Evolutionary conservation across 108 stramenopile genomes (phyloP), one percentile per base, ranked within the genome.

Genomic region (Poteriospumella lacustris): DNA sequence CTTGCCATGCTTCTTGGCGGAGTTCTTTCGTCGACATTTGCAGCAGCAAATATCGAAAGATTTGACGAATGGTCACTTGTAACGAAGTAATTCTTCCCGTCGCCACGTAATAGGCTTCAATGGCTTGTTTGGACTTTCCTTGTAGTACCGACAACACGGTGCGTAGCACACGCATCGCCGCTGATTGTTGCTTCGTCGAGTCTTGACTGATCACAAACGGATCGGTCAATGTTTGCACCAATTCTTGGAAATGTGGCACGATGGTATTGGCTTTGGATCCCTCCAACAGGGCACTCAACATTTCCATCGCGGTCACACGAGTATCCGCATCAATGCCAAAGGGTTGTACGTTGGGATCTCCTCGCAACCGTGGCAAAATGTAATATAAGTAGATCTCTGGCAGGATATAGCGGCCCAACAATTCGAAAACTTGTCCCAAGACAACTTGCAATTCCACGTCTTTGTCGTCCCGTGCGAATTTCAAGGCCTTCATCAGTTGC

Each of bases 321-420:
- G 24, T 56, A 24, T 56, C 24, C 15, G 52, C 24, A 56, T 56
- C 52, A 56, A 56, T 56, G 15, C 52, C 52, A 56, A 56, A 56
- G 52, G 52, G 15, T 56, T 15, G 15, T 56, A 78, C 67, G 24
- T 78, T 44, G 19, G 42, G 15, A 24, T 78, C 77, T 19, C 77
- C 77, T 0, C 1, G 0, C 15, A 79, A 41, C 9, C 78, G 68
- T 5, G 78, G 78, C 0, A 68, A 39, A 0, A 79, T 1, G 33
- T 68, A 69, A 24, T 41, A 0, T 0, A 70, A 42, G 44, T 68
- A 79, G 28, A 67, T 28, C 28, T 79, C 78, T 1, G 78, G 78
- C 0, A 31, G 62, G 3, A 75, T 34, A 42, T 79, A 79, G 12
- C 78, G 39, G 0, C 78, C 78, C 26, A 70, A 15, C 1, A 67